Base-by-base conservation (phyloP, 208 protist genomes). In the Wallacemonas rigidus region DNA sequence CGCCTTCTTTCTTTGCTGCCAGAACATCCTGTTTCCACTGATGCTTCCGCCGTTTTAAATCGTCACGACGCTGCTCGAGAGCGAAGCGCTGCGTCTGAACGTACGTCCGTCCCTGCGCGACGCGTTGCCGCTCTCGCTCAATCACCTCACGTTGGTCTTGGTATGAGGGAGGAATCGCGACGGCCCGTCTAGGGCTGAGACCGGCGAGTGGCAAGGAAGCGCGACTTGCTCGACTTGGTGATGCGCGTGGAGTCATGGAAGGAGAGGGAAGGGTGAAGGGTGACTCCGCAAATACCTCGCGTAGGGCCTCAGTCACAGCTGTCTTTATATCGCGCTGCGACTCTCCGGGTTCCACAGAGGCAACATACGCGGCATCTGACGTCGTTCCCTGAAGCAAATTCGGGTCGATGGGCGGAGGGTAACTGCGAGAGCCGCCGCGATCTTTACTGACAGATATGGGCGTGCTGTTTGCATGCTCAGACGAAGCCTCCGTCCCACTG, bases 1-100 rank as follows among this genome's bases (percentile, higher is more conserved):
- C 77, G 4, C 88, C 90, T 67, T 91, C 86, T 44, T 75, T 44
- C 64, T 95, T 95, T 38, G 90, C 90, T 40, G 67, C 67, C 26
- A 93, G 74, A 7, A 95, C 87, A 72, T 93, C 86, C 43, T 89
- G 81, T 62, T 95, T 95, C 88, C 90, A 95, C 53, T 91, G 83
- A 63, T 87, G 83, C 39, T 84, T 81, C 26, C 80, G 82, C 9
- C 69, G 64, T 48, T 84, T 83, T 48, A 95, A 67, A 41, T 92
- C 83, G 63, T 80, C 62, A 38, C 85, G 77, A 15, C 90, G 75
- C 55, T 90, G 75, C 45, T 95, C 86, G 35, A 95, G 75, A 63
- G 74, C 81, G 2, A 38, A 9, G 12, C 85, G 82, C 72, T 93
- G 88, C 35, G 53, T 72, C 56, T 90, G 85, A 3, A 93, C 83